Evolutionary conservation across 768 basidiomycete species (phyloP), one percentile per base, ranked within the genome.

Genomic region (Neoboletus magnificus): DNA sequence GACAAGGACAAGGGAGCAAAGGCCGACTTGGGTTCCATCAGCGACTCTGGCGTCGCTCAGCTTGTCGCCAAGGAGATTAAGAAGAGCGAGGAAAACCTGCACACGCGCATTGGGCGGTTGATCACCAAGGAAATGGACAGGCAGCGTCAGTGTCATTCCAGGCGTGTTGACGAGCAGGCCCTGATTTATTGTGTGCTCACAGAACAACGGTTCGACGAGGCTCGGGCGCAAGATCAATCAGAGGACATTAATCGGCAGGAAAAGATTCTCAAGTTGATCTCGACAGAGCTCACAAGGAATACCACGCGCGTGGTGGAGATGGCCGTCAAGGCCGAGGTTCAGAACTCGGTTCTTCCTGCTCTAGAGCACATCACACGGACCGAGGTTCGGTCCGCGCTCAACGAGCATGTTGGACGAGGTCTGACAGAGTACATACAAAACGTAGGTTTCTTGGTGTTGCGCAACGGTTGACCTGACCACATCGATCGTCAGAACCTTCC

Each of bases 51-150:
- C 45, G 71, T 91, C 41, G 79, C 81, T 22, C 79, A 82, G 53
- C 75, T 81, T 13, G 74, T 93, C 48, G 77, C 82, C 42, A 83
- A 86, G 66, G 91, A 93, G 72, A 91, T 93, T 61, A 84, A 79
- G 69, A 87, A 86, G 77, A 85, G 88, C 40, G 91, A 94, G 70
- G 89, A 91, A 65, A 91, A 74, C 61, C 70, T 94, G 47, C 86
- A 90, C 59, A 83, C 70, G 37, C 83, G 86, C 45, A 85, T 94
- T 55, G 86, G 86, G n/a, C 83, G 87, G 42, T 73, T 92, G 49
- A 85, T 94, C 60, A 80, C 81, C 36, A 90, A 89, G 74, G 92
- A 94, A 71, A 86, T 94, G 79, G 92, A 93, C 66, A 93, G 87
- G 72, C 91, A 93, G 70, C 85, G 92, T 92, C 60, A 70, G 89